Evolutionary conservation across 768 basidiomycete genomes (phyloP).

Genomic region (Sistotremastrum niveocremeum): DNA sequence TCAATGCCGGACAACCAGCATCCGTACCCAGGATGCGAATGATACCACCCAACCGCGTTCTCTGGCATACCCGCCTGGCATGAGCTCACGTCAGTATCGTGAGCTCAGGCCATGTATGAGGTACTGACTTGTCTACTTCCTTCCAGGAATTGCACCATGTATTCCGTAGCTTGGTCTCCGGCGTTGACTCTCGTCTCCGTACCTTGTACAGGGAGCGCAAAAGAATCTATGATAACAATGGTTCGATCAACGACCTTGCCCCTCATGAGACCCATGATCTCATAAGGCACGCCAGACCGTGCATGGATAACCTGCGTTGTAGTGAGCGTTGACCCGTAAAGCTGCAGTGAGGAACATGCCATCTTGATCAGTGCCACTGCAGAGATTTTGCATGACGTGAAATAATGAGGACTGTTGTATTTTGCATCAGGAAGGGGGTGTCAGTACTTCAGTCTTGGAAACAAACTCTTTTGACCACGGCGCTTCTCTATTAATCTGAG

Average conservation of each 20-base stretch:
- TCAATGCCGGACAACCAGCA: conserved; percentile 99
- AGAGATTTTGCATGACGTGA: conserved; percentile 88
- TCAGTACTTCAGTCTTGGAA: neutral
- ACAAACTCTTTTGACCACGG: conserved; percentile 86
- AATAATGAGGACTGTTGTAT: conserved; percentile 52
- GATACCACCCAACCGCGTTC: conserved; percentile 93
- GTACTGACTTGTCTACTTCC: conserved; percentile 59
- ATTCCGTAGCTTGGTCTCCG: conserved; percentile 89
- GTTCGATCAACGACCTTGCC: conserved; percentile 78
- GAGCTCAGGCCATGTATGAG: neutral
- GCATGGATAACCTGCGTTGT: conserved; percentile 85
- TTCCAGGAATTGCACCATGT: conserved; percentile 90
- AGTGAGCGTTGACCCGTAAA: neutral
- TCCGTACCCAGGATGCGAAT: conserved; percentile 97
- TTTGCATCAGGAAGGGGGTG: neutral
- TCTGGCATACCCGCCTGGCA: conserved; percentile 69
- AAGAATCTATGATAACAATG: conserved; percentile 86
- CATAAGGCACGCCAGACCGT: conserved; percentile 90
- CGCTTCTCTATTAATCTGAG: conserved; percentile 45
- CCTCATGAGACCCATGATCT: conserved; percentile 99
- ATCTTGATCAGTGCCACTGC: conserved; percentile 95
- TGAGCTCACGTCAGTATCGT: neutral
- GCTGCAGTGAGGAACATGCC: conserved; percentile 25
- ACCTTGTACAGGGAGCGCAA: conserved; percentile 93
- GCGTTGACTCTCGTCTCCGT: conserved; percentile 98